Conservation (phyloP, 2,329 filamentous ascomycete genomes). For the Trichocomaceae sp. region DNA sequence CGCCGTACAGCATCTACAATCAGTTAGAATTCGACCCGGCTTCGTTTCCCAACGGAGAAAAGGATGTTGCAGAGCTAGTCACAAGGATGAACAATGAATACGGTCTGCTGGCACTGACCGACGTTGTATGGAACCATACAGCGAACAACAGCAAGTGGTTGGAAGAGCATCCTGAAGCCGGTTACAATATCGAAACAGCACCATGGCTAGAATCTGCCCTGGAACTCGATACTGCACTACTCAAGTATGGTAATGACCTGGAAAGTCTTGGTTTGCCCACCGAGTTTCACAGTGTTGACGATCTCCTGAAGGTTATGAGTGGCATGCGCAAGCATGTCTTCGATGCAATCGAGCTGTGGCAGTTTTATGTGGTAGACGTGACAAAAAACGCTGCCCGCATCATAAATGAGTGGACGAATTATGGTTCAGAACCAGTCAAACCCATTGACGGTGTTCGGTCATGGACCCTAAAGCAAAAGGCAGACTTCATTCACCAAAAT, state of each 20-base stretch:
- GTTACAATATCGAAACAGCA: constrained; percentile 88
- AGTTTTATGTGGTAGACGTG: constrained; percentile 83
- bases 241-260: constrained; percentile 58
- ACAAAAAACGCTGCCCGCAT: constrained; percentile 63
- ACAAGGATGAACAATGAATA: constrained; percentile 76
- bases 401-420: constrained; percentile 63
- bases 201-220: constrained; percentile 63
- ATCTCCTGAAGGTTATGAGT: constrained; percentile 75
- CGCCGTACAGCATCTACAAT: constrained; percentile 93
- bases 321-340: constrained; percentile 76
- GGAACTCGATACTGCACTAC: constrained; percentile 69
- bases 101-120: constrained; percentile 79
- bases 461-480: constrained; percentile 53
- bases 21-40: constrained; percentile 78
- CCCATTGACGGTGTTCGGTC: constrained; percentile 37
- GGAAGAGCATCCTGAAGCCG: constrained; percentile 86
- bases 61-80: constrained; percentile 71
- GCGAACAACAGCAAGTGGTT: constrained; percentile 94
- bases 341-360: constrained; percentile 73
- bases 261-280: constrained; percentile 66
- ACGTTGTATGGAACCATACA: constrained; percentile 97
- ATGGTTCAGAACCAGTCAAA: constrained; percentile 32
- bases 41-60: constrained; percentile 77
- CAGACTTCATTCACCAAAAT: constrained; percentile 57
- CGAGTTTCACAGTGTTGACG: constrained; percentile 61